Percentiles rank a stretch among this genome's conserved stretches.
Conservation (phyloP, 73 alveolate genomes). For the Tetrahymena thermophila region DNA sequence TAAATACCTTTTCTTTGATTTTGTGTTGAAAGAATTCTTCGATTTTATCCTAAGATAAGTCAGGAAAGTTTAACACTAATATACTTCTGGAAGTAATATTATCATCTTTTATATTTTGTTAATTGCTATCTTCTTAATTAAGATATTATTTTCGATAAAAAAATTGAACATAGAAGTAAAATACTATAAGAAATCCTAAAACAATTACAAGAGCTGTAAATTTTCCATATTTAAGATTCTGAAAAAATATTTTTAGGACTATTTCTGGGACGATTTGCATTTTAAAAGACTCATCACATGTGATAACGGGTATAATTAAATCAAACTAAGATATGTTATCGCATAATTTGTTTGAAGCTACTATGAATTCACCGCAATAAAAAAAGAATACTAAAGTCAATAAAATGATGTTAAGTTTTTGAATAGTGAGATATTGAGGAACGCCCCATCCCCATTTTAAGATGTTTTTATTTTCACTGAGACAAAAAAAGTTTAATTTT, state of each 20-base stretch:
- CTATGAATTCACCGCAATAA: background rate
- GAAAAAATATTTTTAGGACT: background rate
- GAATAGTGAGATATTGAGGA: background rate
- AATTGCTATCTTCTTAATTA: background rate
- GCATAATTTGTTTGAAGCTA: background rate
- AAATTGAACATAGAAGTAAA: background rate
- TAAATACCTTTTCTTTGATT: background rate
- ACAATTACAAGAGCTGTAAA: background rate
- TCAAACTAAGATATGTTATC: background rate
- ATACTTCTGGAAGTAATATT: background rate
- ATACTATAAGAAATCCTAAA: background rate
- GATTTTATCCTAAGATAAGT: background rate
- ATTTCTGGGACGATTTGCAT: background rate
- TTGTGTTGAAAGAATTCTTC: background rate
- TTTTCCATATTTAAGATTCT: background rate
- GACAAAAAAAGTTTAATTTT: background rate
- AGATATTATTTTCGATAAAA: background rate
- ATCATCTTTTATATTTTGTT: background rate
- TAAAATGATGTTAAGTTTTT: background rate
- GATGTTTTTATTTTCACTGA: background rate
- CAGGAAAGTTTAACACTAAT: background rate
- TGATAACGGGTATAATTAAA: background rate
- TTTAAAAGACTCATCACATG: background rate
- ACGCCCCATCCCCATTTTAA: background rate
- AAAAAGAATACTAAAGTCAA: background rate